These are phyloP conservation scores for Cercospora sp. DNA, from an alignment of 2,329 filamentous ascomycete species.

Conservation along the genomic window DNA sequence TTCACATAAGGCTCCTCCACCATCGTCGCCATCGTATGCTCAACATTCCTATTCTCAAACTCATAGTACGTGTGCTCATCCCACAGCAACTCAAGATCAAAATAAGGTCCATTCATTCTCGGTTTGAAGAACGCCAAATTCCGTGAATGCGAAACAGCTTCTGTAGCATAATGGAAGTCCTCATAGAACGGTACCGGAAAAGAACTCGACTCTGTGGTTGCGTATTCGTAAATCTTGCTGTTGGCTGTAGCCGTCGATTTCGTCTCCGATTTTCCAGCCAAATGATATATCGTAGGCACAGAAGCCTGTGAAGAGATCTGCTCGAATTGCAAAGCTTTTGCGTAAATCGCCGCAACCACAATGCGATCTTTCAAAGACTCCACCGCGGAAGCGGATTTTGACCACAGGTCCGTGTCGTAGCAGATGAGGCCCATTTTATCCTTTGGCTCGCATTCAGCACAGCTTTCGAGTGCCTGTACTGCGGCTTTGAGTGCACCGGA, in stretches of 20 bases:
- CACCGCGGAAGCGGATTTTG: slow-evolving; percentile 32
- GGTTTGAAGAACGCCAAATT: slow-evolving; percentile 66
- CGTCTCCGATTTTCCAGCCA: slow-evolving; percentile 29
- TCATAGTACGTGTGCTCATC: slow-evolving; percentile 74
- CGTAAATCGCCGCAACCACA: slow-evolving; percentile 41
- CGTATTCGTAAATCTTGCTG: slow-evolving; percentile 47
- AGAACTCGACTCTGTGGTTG: slow-evolving; percentile 44
- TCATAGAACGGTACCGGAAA: slow-evolving; percentile 55
- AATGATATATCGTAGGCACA: slow-evolving; percentile 33
- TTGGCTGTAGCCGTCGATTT: slow-evolving; percentile 18
- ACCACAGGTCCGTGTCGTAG: slow-evolving; percentile 23
- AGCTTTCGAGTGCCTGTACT: slow-evolving; percentile 29
- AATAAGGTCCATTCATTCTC: slow-evolving; percentile 63
- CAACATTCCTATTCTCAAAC: slow-evolving; percentile 67
- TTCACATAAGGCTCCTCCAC: slow-evolving; percentile 78
- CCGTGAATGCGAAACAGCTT: slow-evolving; percentile 66
- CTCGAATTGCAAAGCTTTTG: slow-evolving; percentile 24
- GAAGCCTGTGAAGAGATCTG: slow-evolving; percentile 23
- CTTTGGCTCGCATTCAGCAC: slow-evolving; percentile 41
- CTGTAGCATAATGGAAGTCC: slow-evolving; percentile 56
- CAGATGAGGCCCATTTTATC: slow-evolving; percentile 44
- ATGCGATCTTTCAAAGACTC: slow-evolving; percentile 32
- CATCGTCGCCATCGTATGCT: slow-evolving; percentile 79
- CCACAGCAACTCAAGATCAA: slow-evolving; percentile 77
- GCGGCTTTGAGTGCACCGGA: slow-evolving; percentile 25